Percentiles rank a stretch among this genome's conserved stretches.
These are phyloP conservation scores for Chaetomiaceae sp. DNA, from an alignment of 2,329 filamentous ascomycete species.

Conservation along the genomic window DNA sequence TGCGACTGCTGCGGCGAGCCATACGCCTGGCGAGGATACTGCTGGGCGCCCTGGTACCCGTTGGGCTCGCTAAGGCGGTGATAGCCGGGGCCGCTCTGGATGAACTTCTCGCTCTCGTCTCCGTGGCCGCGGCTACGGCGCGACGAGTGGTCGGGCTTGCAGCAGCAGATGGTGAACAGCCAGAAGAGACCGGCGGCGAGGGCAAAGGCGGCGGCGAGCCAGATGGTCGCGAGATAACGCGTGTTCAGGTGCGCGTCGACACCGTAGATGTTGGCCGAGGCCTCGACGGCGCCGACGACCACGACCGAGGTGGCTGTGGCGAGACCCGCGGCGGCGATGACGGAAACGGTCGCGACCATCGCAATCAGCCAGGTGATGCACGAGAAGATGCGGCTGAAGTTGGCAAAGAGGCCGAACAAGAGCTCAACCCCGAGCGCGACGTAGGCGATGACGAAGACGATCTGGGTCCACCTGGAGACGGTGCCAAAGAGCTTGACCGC, in stretches of 20 bases:
- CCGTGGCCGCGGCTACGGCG: constrained; percentile 28
- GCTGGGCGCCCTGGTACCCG: constrained; percentile 25
- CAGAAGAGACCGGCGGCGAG: constrained; percentile 80
- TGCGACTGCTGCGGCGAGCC: constrained; percentile 28
- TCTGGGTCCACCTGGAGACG: constrained; percentile 76
- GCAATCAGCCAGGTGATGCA: constrained; percentile 78
- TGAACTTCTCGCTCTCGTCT: constrained; percentile 49
- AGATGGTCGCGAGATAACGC: constrained; percentile 66
- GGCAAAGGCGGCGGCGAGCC: constrained; percentile 76
- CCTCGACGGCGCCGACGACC: constrained; percentile 64
- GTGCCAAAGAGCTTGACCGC: constrained; percentile 69
- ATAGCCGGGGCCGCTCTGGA: constrained; percentile 40
- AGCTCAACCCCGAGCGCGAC: constrained; percentile 67
- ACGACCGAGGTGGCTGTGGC: constrained; percentile 69
- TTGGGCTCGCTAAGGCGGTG: constrained; percentile 42
- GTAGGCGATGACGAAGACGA: constrained; percentile 73
- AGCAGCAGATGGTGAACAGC: constrained; percentile 89
- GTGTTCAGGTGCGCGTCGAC: constrained; percentile 64
- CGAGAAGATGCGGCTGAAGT: constrained; percentile 76
- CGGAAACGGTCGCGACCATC: constrained; percentile 51
- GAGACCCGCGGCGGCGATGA: constrained; percentile 63
- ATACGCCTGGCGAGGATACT: constrained; percentile 12
- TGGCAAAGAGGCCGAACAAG: constrained; percentile 73
- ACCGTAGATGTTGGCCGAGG: constrained; percentile 65
- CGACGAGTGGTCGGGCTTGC: constrained; percentile 55